Base-by-base conservation (phyloP, 768 basidiomycete genomes). In the Suillus subluteus region DNA sequence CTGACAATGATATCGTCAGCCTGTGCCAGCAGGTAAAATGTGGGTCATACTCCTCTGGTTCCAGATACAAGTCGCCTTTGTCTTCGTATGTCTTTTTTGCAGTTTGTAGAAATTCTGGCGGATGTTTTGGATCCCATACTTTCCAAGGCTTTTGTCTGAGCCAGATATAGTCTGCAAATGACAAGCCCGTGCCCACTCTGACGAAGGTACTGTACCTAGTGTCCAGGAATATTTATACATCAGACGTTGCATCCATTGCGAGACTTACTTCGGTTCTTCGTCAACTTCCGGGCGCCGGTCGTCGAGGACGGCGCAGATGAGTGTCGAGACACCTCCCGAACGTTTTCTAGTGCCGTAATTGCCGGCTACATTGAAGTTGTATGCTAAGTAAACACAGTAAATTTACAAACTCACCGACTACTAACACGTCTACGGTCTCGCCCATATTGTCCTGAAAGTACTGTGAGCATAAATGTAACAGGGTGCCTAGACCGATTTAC, bases 341-440 rank as follows among this genome's bases (percentile, higher is more conserved):
- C 97, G 89, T 67, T 88, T 88, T 18, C 98, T 90, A 58, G 85
- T 87, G 4, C 98, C 98, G 73, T 94, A 98, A 73, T 94, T 92
- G 1, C 91, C 97, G 65, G 86, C 95, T 94, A 59, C 23, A 55
- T n/a, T 43, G 30, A 55, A 40, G 26, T 38, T 44, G 59, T n/a
- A 54, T 2, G 21, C 16, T 32, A 32, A 3, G 21, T 16, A n/a
- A n/a, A 62, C 1, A 4, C 11, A 63, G 21, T 13, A 26, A 59
- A 4, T 38, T 30, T 21, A 32, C 38, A 3, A 26, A 72, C 88
- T 69, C 73, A 90, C 94, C 94, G 41, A 99, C 88, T 30, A 99
- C 95, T 9, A 99, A 79, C 1, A 97, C 87, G 71, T 98, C 97
- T 4, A 96, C 90, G 0, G 92, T 96, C 79, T 98, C 95, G 8